Percentiles rank a stretch among this genome's conserved stretches.
phyloP scores from a whole-genome alignment of 1,284 basidiomycete species.

The Pholiota adiposa region DNA sequence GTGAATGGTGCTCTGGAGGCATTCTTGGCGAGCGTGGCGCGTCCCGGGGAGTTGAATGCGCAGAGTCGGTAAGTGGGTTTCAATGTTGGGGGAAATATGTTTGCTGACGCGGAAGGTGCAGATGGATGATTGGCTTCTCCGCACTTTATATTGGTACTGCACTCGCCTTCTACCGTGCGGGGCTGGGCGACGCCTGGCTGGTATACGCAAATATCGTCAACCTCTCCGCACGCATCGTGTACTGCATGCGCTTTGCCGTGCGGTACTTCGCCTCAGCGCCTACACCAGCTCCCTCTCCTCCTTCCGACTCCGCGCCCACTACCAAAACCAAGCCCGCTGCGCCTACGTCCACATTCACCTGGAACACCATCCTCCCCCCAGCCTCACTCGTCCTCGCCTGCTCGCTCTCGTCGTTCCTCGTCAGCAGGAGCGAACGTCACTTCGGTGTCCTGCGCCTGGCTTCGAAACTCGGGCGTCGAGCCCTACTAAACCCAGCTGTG shows the following conservation, averaged over 20 bases:
- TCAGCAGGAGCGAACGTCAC: neutral
- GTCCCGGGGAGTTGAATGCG: constrained; percentile 59
- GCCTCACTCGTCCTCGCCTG: no score
- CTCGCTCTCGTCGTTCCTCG: no score
- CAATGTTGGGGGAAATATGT: neutral
- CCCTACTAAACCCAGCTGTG: neutral
- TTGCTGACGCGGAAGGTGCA: constrained; percentile 23
- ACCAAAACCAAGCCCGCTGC: no score
- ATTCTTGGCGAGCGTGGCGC: constrained; percentile 82
- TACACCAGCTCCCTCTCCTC: neutral
- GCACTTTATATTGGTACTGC: constrained; percentile 60
- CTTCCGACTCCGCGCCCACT: constrained; percentile 23
- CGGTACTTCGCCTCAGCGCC: constrained; percentile 13
- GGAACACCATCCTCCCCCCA: no score
- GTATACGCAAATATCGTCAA: constrained; percentile 50
- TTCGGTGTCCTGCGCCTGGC: neutral
- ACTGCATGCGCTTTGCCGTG: constrained; percentile 31
- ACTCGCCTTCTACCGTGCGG: constrained; percentile 49
- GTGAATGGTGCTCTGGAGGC: constrained; percentile 91
- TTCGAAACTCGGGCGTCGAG: neutral
- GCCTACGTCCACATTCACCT: no score
- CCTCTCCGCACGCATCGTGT: constrained; percentile 30
- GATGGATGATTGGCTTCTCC: constrained; percentile 76
- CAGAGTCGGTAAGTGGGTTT: constrained; percentile 61
- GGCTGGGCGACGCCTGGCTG: constrained; percentile 69